Base-by-base conservation (phyloP, 495 filamentous ascomycete genomes). In the Pseudomonodictys pantanalensis region DNA sequence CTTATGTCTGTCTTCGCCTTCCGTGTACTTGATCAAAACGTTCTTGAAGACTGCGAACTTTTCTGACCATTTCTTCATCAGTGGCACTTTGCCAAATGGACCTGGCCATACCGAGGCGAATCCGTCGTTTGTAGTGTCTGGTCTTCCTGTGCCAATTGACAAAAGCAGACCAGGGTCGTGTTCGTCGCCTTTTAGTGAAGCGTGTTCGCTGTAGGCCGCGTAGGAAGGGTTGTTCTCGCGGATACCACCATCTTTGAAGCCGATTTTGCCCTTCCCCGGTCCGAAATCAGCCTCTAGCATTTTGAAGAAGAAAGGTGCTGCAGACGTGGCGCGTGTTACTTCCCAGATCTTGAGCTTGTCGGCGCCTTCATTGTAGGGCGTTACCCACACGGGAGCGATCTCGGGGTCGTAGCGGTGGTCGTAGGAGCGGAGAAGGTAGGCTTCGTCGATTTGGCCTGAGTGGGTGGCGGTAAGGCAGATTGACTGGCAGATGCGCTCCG, bases 221-320 rank as follows among this genome's bases (percentile, higher is more conserved):
- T 71, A 72, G 29, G 62, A 56, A 0, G 73, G 73, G 56, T 76
- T 76, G 61, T 76, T 76, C 54, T 75, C 73, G 25, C 73, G 68
- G 55, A 76, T 76, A 2, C 73, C 73, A 39, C 73, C 73, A 61
- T 76, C 73, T 60, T 75, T 75, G 71, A 76, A 76, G 23, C 58
- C 65, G 9, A 60, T 45, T 22, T 64, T 62, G 32, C 59, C 61
- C 11, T 58, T 43, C 4, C 20, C 11, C 22, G 56, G 23, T n/a
- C 59, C 59, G 48, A 74, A 42, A 28, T 73, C 70, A 5, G 72
- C 68, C 52, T 71, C 62, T 5, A 76, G 62, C 53, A 71, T 70
- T 35, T 78, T 70, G 65, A 82, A 81, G 61, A 77, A 81, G 30
- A 77, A 73, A 0, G 79, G 77, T 2, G 79, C 79, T 0, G 79